phyloP scores from a whole-genome alignment of 2,329 filamentous ascomycete genomes.

The Scytalidium lignicola region DNA sequence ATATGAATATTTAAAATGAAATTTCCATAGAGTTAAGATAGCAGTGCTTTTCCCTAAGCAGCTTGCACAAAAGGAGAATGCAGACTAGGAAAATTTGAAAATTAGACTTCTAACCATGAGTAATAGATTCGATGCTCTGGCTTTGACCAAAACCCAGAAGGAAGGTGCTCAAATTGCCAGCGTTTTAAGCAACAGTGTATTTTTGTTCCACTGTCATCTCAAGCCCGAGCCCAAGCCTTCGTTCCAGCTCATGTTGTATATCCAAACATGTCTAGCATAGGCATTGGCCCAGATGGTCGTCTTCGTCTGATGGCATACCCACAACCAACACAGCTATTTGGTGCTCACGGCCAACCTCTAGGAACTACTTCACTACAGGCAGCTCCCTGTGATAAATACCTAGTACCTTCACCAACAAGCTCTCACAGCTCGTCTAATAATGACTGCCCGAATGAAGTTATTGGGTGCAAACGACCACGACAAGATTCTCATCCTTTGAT shows the following conservation, averaged over 20 bases:
- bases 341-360: constrained; percentile 34
- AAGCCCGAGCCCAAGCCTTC: constrained; percentile 59
- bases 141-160: constrained; percentile 66
- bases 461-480: constrained; percentile 25
- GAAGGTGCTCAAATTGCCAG: constrained; percentile 67
- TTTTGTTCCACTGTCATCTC: constrained; percentile 67
- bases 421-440: constrained; percentile 21
- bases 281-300: constrained; percentile 27
- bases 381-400: constrained; percentile 24
- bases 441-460: neutral
- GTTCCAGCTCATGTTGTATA: constrained; percentile 67
- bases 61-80: too few species aligned
- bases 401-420: constrained; percentile 26
- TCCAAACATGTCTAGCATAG: constrained; percentile 42
- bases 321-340: constrained; percentile 27
- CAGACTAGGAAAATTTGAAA: too few species aligned
- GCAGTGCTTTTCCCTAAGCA: too few species aligned
- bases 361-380: constrained; percentile 19
- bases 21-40: too few species aligned
- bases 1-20: too few species aligned
- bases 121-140: constrained; percentile 68
- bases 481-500: constrained; percentile 30
- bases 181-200: constrained; percentile 73
- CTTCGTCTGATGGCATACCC: constrained; percentile 21
- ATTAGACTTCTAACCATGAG: neutral